Conservation (phyloP, 139 green algal genomes). For the Haematococcus lacustris region DNA sequence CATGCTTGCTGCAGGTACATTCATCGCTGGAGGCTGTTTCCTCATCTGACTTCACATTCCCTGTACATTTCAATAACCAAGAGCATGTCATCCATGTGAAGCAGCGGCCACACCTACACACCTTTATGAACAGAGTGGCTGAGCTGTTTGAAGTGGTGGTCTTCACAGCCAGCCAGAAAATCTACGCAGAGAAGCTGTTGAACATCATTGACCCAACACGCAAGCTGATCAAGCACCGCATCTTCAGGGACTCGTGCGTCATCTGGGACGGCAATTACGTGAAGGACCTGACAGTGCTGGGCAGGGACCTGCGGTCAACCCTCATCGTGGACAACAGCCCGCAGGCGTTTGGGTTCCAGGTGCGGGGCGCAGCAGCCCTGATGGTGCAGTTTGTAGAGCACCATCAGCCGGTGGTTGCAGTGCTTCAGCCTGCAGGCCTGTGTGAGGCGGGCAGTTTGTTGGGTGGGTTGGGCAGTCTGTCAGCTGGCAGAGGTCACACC, state of each 20-base stretch:
- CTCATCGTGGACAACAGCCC: constrained; percentile 93
- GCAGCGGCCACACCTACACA: constrained; percentile 75
- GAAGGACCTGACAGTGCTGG: constrained; percentile 77
- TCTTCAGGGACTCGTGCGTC: constrained; percentile 91
- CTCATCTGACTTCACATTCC: constrained; percentile 85
- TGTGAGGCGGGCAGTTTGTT: too few relatives aligned
- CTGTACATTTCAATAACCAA: constrained; percentile 62
- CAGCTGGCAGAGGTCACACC: too few relatives aligned
- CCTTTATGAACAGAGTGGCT: constrained; percentile 61
- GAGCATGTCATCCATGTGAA: constrained; percentile 63
- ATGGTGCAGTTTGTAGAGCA: too few relatives aligned
- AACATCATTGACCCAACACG: constrained; percentile 24
- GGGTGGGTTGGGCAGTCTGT: too few relatives aligned
- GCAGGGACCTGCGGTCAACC: constrained; percentile 77
- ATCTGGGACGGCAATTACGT: constrained; percentile 93
- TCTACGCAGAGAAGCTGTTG: constrained; percentile 47
- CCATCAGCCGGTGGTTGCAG: too few relatives aligned
- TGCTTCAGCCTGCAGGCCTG: too few relatives aligned
- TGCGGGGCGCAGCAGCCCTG: too few relatives aligned
- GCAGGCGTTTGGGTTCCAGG: constrained; percentile 77
- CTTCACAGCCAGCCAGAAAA: constrained; percentile 87
- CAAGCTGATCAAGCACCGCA: constrained; percentile 71
- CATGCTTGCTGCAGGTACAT: too few relatives aligned
- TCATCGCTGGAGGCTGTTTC: constrained; percentile 80
- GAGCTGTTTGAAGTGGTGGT: constrained; percentile 80